Conservation (phyloP, 148 eudicot species). For the Persicaria maculosa region DNA sequence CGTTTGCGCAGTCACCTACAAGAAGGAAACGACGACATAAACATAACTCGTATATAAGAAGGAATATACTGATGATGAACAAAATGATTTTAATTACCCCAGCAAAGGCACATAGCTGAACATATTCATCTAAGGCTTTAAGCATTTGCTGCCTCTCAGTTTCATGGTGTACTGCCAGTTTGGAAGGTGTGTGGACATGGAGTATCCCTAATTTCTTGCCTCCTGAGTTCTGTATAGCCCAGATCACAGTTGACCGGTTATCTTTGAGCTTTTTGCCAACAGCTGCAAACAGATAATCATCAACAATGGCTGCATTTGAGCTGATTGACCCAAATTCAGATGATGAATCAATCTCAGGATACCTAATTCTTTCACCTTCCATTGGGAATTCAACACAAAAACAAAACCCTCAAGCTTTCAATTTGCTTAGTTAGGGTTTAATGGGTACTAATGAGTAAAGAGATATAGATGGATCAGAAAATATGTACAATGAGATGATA, state of each 20-base stretch:
- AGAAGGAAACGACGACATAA: neutral
- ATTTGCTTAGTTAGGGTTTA: neutral
- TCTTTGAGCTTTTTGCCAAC: slow-evolving; percentile 36
- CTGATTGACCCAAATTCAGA: too few relatives aligned
- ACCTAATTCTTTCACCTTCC: slow-evolving; percentile 1
- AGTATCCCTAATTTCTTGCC: slow-evolving; percentile 39
- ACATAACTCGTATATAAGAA: too few relatives aligned
- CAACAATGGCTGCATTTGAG: too few relatives aligned
- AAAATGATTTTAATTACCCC: slow-evolving; percentile 27
- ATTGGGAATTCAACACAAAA: slow-evolving; percentile 7
- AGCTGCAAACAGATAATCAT: slow-evolving; percentile 23
- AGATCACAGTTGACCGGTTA: slow-evolving; percentile 27
- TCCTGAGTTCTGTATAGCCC: slow-evolving; percentile 36
- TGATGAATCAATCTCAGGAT: neutral
- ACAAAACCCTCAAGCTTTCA: neutral
- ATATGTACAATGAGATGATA: neutral
- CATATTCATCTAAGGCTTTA: slow-evolving; percentile 29
- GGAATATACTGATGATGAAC: too few relatives aligned
- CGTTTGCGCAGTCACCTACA: slow-evolving; percentile 47
- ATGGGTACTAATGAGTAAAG: neutral
- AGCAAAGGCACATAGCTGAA: slow-evolving; percentile 28
- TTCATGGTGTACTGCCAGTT: slow-evolving; percentile 24
- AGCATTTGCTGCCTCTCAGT: slow-evolving; percentile 37
- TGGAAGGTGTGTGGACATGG: slow-evolving; percentile 44
- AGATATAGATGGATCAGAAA: neutral